Base-by-base conservation (phyloP, 345 rosid genomes). In the Lepidium africanum region DNA sequence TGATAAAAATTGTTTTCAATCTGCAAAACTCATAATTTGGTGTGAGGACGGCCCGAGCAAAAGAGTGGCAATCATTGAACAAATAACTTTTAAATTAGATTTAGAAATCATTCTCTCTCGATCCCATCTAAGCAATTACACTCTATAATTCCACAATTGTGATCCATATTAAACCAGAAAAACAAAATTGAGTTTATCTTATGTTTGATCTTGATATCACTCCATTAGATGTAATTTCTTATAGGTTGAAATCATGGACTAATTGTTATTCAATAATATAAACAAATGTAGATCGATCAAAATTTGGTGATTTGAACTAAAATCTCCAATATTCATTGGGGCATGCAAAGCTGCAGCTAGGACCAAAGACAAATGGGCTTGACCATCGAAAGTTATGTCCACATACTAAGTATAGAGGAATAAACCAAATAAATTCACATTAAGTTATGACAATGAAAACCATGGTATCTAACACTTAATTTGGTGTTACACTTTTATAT, bases 11-110 rank as follows among this genome's bases (percentile, higher is more conserved):
- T 15, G 25, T 37, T 72, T 63, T 10, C 2, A 43, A 45, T 55
- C 11, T 10, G 40, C 56, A 47, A 39, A 69, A 54, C 53, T 45
- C 41, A 36, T 55, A 14, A 55, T 54, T 63, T 63, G 35, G 70
- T 63, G 70, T 7, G 63, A 37, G 39, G 66, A 15, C 27, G 63
- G 70, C 75, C 75, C 76, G 60, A 74, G 14, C 38, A 43, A 79
- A 78, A 76, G 79, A 58, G 77, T 46, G 79, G 75, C 84, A 81
- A 90, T 90, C 80, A 90, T 84, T 82, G 82, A 82, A 73, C 75
- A 54, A 38, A 38, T 8, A 36, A 56, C 17, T 52, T 38, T 71
- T 43, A 1, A 49, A 2, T 21, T 21, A 21, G 23, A 21, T 3
- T 4, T 11, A 36, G 36, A 49, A 45, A 35, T 3, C 13, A 23